Percentiles rank a stretch among this genome's conserved stretches.
These are phyloP conservation scores for Schwanniomyces sp. DNA, from an alignment of 805 yeast species.

Conservation along the genomic window DNA sequence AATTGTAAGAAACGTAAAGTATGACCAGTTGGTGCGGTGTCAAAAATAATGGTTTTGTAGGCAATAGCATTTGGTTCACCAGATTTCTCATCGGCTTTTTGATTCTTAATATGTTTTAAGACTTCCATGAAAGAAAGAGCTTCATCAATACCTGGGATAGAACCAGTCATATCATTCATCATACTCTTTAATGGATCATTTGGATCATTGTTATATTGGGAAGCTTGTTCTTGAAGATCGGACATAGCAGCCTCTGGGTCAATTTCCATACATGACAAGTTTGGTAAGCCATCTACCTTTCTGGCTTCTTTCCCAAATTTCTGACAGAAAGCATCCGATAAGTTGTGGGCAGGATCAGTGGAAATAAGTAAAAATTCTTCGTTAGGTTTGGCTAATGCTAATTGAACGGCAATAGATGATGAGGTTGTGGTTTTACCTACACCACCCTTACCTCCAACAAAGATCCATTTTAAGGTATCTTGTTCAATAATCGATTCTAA, in stretches of 20 bases:
- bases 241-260: slow-evolving; percentile 94
- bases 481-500: slow-evolving; percentile 62
- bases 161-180: slow-evolving; percentile 88
- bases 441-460: slow-evolving; percentile 99
- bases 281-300: slow-evolving; percentile 82
- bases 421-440: slow-evolving; percentile 99
- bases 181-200: slow-evolving; percentile 66
- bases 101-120: slow-evolving; percentile 89
- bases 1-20: slow-evolving; percentile 92
- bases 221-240: slow-evolving; percentile 71
- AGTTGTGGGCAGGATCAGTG: slow-evolving; percentile 97
- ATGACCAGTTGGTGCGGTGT: slow-evolving; percentile 99
- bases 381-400: slow-evolving; percentile 76
- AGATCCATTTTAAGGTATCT: slow-evolving; percentile 87
- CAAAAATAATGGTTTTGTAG: slow-evolving; percentile 90
- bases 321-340: slow-evolving; percentile 97
- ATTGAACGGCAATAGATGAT: slow-evolving; percentile 90
- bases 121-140: slow-evolving; percentile 98
- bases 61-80: slow-evolving; percentile 24
- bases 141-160: slow-evolving; percentile 98
- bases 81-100: slow-evolving; percentile 30
- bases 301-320: slow-evolving; percentile 97
- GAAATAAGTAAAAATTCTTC: slow-evolving; percentile 87
- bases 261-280: slow-evolving; percentile 96
- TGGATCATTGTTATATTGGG: slow-evolving; percentile 52